A percentile compares a stretch with the other conserved stretches of the same genome.
Conservation (phyloP, 257 asterid species). For the Apocynum venetum region DNA sequence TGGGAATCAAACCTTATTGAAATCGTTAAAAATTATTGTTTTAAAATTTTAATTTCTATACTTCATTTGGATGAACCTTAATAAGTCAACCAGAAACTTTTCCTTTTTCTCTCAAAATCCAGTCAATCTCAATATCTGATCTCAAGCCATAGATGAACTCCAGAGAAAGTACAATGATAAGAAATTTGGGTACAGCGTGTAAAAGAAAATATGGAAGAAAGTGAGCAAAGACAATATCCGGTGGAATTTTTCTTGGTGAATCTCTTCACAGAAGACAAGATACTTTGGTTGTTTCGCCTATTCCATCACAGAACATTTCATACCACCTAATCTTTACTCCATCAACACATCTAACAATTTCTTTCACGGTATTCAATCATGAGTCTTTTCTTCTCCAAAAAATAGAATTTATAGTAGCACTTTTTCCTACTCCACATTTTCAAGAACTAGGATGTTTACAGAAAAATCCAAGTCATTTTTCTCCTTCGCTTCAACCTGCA, state of each 20-base stretch:
- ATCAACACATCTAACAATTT: constrained; percentile 50
- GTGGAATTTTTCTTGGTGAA: constrained; percentile 64
- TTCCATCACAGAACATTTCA: constrained; percentile 65
- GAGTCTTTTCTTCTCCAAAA: constrained; percentile 74
- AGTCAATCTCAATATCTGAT: constrained; percentile 53
- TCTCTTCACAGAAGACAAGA: constrained; percentile 58
- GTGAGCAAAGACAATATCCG: constrained; percentile 59
- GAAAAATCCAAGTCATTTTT: constrained; percentile 63
- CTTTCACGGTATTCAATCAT: constrained; percentile 46
- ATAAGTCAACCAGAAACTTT: too few relatives aligned
- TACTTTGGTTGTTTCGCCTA: constrained; percentile 55
- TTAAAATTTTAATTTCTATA: too few relatives aligned
- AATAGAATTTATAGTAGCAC: constrained; percentile 77
- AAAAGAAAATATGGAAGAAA: constrained; percentile 64
- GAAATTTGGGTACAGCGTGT: constrained; percentile 80
- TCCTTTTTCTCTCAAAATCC: constrained; percentile 77
- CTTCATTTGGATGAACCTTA: too few relatives aligned
- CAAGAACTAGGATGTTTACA: constrained; percentile 71
- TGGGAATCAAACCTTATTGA: too few relatives aligned
- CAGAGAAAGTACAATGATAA: constrained; percentile 59
- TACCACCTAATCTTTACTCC: constrained; percentile 80
- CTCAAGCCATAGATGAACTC: constrained; percentile 57
- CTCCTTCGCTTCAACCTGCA: constrained; percentile 62
- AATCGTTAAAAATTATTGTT: too few relatives aligned
- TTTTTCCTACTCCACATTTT: constrained; percentile 95